Percentiles rank a stretch among this genome's conserved stretches.
Conservation (phyloP, 441 rosid genomes). For the Caryocar brasiliense region DNA sequence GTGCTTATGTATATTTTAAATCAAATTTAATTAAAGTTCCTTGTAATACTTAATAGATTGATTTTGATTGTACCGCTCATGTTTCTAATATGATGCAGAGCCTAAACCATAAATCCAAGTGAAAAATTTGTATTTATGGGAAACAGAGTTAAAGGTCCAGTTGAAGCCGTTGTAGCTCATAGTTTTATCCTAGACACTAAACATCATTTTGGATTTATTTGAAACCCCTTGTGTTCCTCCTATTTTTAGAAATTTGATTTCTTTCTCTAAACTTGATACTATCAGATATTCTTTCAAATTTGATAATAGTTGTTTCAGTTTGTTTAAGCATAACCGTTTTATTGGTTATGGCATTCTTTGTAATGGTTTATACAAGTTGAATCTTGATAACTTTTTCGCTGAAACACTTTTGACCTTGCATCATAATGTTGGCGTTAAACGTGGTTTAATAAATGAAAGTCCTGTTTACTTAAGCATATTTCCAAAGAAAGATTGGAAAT, state of each 20-base stretch:
- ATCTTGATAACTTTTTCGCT: neutral
- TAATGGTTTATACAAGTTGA: neutral
- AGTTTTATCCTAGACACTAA: neutral
- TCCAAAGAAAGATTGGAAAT: slow-evolving; percentile 1
- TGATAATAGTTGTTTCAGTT: neutral
- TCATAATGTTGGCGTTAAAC: neutral
- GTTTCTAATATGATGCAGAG: neutral
- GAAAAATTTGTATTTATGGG: neutral
- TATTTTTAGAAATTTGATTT: neutral
- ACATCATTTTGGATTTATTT: neutral
- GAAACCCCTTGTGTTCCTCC: slow-evolving; percentile 1
- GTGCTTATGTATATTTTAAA: neutral
- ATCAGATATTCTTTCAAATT: neutral
- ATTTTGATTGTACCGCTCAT: neutral
- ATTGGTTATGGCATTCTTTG: neutral
- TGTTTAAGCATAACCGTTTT: neutral
- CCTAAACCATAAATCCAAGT: neutral
- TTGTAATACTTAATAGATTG: neutral
- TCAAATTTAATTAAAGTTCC: slow-evolving; percentile 3
- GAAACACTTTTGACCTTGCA: neutral
- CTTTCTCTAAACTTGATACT: neutral
- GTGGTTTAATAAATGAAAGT: neutral
- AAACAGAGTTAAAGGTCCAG: neutral
- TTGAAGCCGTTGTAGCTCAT: neutral
- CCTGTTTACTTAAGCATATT: neutral